Evolutionary conservation across 371 early-diverging fungal genomes (phyloP).

Genomic region (Lichtheimia ramosa): DNA sequence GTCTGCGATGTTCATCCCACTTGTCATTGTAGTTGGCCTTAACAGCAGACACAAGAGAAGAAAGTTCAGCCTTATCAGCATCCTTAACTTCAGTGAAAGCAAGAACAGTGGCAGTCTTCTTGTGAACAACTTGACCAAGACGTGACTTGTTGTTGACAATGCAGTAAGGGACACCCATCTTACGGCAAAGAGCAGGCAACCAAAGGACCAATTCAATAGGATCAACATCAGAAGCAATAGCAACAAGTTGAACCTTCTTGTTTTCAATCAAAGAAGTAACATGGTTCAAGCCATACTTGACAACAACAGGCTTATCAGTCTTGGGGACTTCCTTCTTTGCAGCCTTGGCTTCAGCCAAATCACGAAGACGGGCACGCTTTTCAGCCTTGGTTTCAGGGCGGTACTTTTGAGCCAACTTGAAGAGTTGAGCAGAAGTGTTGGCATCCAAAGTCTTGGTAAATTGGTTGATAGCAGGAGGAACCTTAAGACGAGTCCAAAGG

Average conservation of each 20-base stretch:
- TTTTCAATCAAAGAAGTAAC: constrained; percentile 96
- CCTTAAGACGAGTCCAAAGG: constrained; percentile 97
- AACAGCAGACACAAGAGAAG: constrained; percentile 86
- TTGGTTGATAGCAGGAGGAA: constrained; percentile 99
- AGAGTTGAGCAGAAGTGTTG: constrained; percentile 96
- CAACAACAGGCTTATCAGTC: constrained; percentile 92
- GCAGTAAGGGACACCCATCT: constrained; percentile 99
- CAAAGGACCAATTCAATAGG: constrained; percentile 99
- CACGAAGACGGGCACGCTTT: constrained; percentile 93
- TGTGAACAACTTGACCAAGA: constrained; percentile 98
- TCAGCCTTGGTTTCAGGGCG: constrained; percentile 97
- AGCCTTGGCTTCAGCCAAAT: constrained; percentile 80
- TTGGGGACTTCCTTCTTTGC: constrained; percentile 86
- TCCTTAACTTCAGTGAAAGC: constrained; percentile 94
- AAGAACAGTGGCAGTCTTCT: constrained; percentile 98
- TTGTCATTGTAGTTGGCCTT: constrained; percentile 94
- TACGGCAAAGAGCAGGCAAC: constrained; percentile 99
- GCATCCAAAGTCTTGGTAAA: constrained; percentile 96
- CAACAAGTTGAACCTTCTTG: constrained; percentile 98
- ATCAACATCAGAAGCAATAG: constrained; percentile 99
- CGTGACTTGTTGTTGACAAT: constrained; percentile 98
- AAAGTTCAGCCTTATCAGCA: constrained; percentile 94
- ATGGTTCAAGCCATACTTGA: constrained; percentile 99
- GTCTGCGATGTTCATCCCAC: constrained; percentile 85
- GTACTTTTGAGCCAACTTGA: constrained; percentile 98